A percentile compares a stretch with the other conserved stretches of the same genome.
Evolutionary conservation across 148 eudicot genomes (phyloP).

Genomic region (Fagopyrum esculentum): DNA sequence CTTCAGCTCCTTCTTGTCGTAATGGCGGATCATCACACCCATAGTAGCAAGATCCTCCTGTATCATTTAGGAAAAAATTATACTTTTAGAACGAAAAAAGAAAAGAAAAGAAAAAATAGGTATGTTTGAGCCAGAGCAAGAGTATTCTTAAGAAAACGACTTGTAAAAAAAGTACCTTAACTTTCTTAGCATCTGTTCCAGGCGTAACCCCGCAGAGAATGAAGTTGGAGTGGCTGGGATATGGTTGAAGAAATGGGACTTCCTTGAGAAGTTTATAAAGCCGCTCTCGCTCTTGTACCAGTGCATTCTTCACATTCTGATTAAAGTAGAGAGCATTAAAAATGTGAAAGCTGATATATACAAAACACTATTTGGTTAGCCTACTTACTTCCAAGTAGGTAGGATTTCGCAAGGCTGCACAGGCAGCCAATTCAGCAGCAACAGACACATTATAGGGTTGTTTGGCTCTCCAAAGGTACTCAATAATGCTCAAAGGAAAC

Average conservation of each 20-base stretch:
- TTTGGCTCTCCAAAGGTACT: constrained; percentile 92
- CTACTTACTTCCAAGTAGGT: constrained; percentile 59
- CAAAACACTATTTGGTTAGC: neutral
- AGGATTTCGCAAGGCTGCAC: constrained; percentile 87
- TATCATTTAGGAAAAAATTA: neutral
- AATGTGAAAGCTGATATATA: neutral
- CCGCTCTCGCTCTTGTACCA: constrained; percentile 80
- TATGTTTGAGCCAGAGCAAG: neutral
- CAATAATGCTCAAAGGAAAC: constrained; percentile 81
- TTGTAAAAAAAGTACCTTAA: constrained; percentile 46
- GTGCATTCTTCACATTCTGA: constrained; percentile 79
- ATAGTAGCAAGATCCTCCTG: constrained; percentile 92
- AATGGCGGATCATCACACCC: constrained; percentile 98
- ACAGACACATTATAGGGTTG: constrained; percentile 97
- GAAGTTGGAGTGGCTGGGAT: constrained; percentile 86
- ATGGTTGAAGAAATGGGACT: constrained; percentile 80
- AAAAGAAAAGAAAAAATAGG: neutral
- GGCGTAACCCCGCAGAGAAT: constrained; percentile 80
- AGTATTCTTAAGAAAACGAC: neutral
- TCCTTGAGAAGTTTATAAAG: constrained; percentile 68
- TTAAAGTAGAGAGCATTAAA: constrained; percentile 10
- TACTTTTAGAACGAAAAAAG: neutral
- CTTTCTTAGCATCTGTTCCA: constrained; percentile 88
- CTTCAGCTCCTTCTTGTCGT: constrained; percentile 67
- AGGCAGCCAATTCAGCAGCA: constrained; percentile 96